Conservation (phyloP, 148 eudicot species). For the Bassia scoparia region DNA sequence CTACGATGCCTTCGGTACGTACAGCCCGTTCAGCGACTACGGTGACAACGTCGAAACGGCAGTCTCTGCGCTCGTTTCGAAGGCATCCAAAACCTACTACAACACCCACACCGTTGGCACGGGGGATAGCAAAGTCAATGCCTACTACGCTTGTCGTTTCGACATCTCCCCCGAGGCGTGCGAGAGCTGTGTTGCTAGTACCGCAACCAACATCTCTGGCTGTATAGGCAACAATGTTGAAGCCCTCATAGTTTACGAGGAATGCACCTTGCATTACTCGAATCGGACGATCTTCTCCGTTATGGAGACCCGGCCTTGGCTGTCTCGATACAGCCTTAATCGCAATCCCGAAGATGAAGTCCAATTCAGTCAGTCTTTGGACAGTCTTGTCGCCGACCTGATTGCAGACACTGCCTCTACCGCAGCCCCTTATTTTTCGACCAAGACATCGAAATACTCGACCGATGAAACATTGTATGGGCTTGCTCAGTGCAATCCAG, state of each 20-base stretch:
- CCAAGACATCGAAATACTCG: neutral
- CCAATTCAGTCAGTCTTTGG: neutral
- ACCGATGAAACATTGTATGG: neutral
- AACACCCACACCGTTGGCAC: neutral
- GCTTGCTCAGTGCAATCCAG: slow-evolving; percentile 20
- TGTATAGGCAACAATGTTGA: slow-evolving; percentile 6
- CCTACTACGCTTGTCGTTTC: slow-evolving; percentile 24
- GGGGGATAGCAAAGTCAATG: neutral
- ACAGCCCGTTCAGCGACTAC: slow-evolving; percentile 8
- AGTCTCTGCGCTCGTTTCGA: neutral
- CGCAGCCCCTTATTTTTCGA: slow-evolving; percentile 14
- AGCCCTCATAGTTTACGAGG: neutral
- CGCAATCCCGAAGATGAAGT: neutral
- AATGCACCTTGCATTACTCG: slow-evolving; percentile 20
- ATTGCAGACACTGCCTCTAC: neutral
- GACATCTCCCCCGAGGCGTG: slow-evolving; percentile 10
- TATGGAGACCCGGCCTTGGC: neutral
- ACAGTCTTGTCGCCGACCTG: neutral
- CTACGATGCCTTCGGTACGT: neutral
- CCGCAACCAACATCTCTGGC: neutral
- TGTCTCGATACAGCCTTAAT: no score
- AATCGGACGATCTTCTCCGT: slow-evolving; percentile 8
- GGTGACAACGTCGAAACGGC: slow-evolving; percentile 5
- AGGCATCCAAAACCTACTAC: slow-evolving; percentile 17
- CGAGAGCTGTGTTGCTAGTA: slow-evolving; percentile 14